phyloP scores from a whole-genome alignment of 495 filamentous ascomycete species.

The Aspergillus sclerotiicarbonarius region DNA sequence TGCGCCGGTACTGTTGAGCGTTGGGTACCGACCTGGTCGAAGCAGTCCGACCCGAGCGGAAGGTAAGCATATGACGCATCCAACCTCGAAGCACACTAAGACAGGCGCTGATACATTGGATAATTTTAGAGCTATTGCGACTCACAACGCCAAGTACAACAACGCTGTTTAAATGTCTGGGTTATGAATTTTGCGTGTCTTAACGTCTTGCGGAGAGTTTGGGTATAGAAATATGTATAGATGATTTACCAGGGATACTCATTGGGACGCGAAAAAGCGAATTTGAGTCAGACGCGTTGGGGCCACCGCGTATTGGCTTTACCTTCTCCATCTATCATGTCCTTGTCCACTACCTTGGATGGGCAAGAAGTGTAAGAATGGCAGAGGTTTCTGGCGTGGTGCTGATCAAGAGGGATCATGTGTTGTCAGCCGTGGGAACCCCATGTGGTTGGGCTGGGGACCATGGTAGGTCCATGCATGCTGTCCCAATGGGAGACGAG shows the following conservation, averaged over 20 bases:
- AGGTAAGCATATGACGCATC: slow-evolving; percentile 54
- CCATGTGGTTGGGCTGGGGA: neutral
- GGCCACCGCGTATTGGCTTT: neutral
- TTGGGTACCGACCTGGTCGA: slow-evolving; percentile 97
- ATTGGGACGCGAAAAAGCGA: slow-evolving; percentile 19
- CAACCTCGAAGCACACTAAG: neutral
- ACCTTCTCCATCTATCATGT: slow-evolving; percentile 5
- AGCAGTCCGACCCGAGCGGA: slow-evolving; percentile 92
- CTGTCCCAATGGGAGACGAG: neutral
- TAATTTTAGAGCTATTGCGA: slow-evolving; percentile 60
- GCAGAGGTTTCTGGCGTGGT: neutral
- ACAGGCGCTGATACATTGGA: slow-evolving; percentile 11
- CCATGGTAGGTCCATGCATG: slow-evolving; percentile 1
- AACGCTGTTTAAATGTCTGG: slow-evolving; percentile 31
- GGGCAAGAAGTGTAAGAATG: neutral
- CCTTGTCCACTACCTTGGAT: neutral
- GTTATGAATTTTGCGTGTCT: slow-evolving; percentile 10
- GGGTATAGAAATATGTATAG: slow-evolving; percentile 29
- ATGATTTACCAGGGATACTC: slow-evolving; percentile 20
- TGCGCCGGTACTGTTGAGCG: slow-evolving; percentile 92
- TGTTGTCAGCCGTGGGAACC: neutral
- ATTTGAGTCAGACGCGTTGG: slow-evolving; percentile 2
- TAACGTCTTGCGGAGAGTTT: slow-evolving; percentile 9
- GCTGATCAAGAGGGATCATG: neutral
- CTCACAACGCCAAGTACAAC: slow-evolving; percentile 68